Percentiles rank a stretch among this genome's conserved stretches.
Conservation (phyloP, 768 basidiomycete genomes). For the Agaricus sinodeliciosus region DNA sequence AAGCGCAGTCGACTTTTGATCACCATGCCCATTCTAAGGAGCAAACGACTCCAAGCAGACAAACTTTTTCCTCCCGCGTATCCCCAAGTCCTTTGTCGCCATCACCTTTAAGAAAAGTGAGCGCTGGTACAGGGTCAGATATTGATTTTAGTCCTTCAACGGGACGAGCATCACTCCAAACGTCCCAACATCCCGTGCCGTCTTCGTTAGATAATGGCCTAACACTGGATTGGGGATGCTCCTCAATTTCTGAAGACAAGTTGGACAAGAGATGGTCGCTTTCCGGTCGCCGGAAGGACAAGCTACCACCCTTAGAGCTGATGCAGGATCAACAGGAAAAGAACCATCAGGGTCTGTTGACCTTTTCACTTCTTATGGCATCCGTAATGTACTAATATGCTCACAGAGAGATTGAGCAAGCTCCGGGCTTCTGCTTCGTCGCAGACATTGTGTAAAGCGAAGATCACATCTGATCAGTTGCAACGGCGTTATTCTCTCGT, state of each 20-base stretch:
- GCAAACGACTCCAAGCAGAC: slow-evolving; percentile 20
- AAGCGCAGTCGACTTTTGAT: slow-evolving; percentile 16
- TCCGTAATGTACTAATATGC: not conserved
- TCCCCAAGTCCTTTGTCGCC: slow-evolving; percentile 21
- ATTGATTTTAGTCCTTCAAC: slow-evolving; percentile 70
- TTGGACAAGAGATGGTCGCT: slow-evolving; percentile 57
- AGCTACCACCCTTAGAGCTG: slow-evolving; percentile 31
- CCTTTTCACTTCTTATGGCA: not conserved
- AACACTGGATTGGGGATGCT: slow-evolving; percentile 72
- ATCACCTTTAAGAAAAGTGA: slow-evolving; percentile 20
- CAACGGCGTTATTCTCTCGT: slow-evolving; percentile 58
- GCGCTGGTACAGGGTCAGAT: slow-evolving; percentile 33
- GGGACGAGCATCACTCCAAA: slow-evolving; percentile 25
- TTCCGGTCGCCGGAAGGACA: slow-evolving; percentile 52
- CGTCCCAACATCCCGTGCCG: slow-evolving; percentile 53
- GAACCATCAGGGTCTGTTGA: slow-evolving; percentile 43
- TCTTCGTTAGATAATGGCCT: slow-evolving; percentile 61
- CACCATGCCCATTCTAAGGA: slow-evolving; percentile 16
- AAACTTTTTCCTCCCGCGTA: slow-evolving; percentile 13
- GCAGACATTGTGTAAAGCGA: slow-evolving; percentile 56
- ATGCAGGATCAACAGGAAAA: slow-evolving; percentile 55
- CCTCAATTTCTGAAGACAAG: slow-evolving; percentile 46
- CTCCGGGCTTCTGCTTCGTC: slow-evolving; percentile 44
- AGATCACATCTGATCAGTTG: slow-evolving; percentile 59
- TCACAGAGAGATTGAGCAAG: slow-evolving; percentile 48